These are phyloP conservation scores for Diplodia corticola DNA, from an alignment of 2,329 filamentous ascomycete genomes.

Conservation along the genomic window DNA sequence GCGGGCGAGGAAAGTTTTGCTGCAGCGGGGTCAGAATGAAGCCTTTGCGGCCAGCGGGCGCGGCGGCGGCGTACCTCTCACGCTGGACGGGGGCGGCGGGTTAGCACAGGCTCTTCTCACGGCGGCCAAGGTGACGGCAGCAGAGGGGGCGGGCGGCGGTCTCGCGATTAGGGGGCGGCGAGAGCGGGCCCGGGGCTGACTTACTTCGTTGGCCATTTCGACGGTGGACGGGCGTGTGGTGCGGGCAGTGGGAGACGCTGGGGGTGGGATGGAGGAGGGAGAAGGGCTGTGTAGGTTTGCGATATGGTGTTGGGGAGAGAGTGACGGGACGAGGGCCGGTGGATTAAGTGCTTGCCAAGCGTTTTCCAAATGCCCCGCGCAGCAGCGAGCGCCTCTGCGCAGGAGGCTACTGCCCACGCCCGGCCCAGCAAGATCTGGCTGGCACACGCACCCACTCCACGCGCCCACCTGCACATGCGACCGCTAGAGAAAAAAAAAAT, in stretches of 20 bases:
- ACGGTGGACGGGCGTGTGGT: slow-evolving; percentile 25
- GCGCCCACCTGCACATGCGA: slow-evolving; percentile 1
- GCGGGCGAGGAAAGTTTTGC: slow-evolving; percentile 72
- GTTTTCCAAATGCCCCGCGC: slow-evolving; percentile 16
- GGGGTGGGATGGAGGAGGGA: slow-evolving; percentile 26
- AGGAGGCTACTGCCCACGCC: slow-evolving; percentile 9
- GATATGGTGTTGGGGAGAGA: slow-evolving; percentile 26
- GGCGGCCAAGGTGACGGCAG: slow-evolving; percentile 12
- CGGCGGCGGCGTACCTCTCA: slow-evolving; percentile 46
- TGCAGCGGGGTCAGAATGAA: slow-evolving; percentile 36
- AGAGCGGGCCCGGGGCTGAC: slow-evolving; percentile 41
- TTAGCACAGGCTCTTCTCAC: slow-evolving; percentile 33
- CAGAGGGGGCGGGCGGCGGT: slow-evolving; percentile 33
- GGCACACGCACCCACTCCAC: slow-evolving; percentile 3
- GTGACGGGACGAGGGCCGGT: slow-evolving; percentile 21
- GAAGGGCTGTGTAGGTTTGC: slow-evolving; percentile 20
- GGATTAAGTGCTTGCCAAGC: slow-evolving; percentile 22
- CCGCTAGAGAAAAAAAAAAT: slow-evolving; percentile 3
- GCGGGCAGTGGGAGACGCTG: slow-evolving; percentile 32
- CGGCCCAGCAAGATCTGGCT: slow-evolving; percentile 11
- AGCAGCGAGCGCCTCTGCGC: slow-evolving; percentile 8
- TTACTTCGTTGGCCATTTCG: slow-evolving; percentile 65
- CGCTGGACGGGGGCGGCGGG: slow-evolving; percentile 41
- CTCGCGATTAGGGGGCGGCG: slow-evolving; percentile 34
- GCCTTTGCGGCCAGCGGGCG: slow-evolving; percentile 26